phyloP scores from a whole-genome alignment of 2,329 filamentous ascomycete genomes.

The Aspergillus sp. region DNA sequence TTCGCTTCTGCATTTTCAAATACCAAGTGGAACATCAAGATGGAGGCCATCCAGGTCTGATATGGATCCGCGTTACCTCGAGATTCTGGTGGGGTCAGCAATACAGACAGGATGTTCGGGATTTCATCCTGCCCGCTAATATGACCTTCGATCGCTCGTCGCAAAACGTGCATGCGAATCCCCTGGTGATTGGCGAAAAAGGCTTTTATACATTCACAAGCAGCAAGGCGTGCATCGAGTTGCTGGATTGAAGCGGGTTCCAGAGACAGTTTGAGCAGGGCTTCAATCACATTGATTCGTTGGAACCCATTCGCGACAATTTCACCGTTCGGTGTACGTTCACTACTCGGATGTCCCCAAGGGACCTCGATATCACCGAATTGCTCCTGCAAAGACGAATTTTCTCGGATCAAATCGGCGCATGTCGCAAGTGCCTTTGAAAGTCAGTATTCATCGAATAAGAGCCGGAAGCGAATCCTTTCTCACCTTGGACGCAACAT shows the following conservation, averaged over 20 bases:
- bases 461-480: not conserved
- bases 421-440: constrained; percentile 68
- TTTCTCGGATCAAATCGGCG: constrained; percentile 79
- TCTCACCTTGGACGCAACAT: constrained; percentile 71
- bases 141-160: constrained; percentile 82
- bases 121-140: constrained; percentile 67
- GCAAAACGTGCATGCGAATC: constrained; percentile 77
- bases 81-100: constrained; percentile 59
- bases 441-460: constrained; percentile 7
- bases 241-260: constrained; percentile 57
- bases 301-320: constrained; percentile 42
- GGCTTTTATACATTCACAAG: constrained; percentile 83
- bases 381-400: constrained; percentile 69
- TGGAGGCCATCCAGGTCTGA: constrained; percentile 79
- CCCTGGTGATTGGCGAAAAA: constrained; percentile 78
- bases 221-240: constrained; percentile 74
- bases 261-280: constrained; percentile 73
- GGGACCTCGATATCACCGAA: constrained; percentile 80
- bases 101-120: constrained; percentile 77
- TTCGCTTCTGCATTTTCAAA: constrained; percentile 76
- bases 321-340: constrained; percentile 27
- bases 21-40: constrained; percentile 77
- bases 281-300: constrained; percentile 85
- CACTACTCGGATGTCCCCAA: constrained; percentile 19
- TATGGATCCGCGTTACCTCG: constrained; percentile 69